phyloP scores from a whole-genome alignment of 1,139 yeast species.

The Groenewaldozyma sp. region DNA sequence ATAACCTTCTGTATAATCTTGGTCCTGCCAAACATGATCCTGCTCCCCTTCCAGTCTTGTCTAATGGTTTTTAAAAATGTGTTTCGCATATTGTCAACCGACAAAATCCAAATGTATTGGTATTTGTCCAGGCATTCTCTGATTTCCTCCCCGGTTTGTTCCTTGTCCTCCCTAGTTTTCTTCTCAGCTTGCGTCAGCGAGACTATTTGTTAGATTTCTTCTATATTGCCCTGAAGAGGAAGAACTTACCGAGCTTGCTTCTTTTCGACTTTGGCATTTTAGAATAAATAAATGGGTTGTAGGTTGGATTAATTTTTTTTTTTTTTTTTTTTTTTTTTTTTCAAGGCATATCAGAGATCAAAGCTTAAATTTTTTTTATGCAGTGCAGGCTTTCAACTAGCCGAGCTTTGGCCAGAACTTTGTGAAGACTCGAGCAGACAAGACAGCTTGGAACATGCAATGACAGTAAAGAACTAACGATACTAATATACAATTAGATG shows the following conservation, averaged over 20 bases:
- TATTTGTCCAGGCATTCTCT: conserved; percentile 70
- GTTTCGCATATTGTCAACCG: conserved; percentile 88
- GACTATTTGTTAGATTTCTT: conserved; percentile 32
- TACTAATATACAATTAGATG: conserved; percentile 39
- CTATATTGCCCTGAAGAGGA: background rate
- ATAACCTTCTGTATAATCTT: conserved; percentile 88
- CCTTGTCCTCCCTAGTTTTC: conserved; percentile 89
- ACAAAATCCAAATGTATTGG: conserved; percentile 75
- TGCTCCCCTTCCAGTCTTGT: conserved; percentile 85
- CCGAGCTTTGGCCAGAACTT: background rate
- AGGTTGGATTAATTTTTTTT: conserved; percentile 7
- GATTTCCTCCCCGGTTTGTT: conserved; percentile 81
- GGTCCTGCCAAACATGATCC: conserved; percentile 81
- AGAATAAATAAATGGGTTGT: conserved; percentile 1
- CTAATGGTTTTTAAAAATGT: conserved; percentile 91
- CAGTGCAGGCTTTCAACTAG: background rate
- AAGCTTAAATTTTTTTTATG: background rate
- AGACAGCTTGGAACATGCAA: background rate
- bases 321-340: conserved; percentile 1
- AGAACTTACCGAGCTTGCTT: conserved; percentile 36
- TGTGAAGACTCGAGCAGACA: background rate
- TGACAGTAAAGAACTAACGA: conserved; percentile 5
- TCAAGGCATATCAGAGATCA: background rate
- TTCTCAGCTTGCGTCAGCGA: conserved; percentile 95
- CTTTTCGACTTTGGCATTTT: conserved; percentile 93